Evolutionary conservation across 2,329 filamentous ascomycete species (phyloP), one percentile per base, ranked within the genome.

Genomic region (Fusarium sp.): DNA sequence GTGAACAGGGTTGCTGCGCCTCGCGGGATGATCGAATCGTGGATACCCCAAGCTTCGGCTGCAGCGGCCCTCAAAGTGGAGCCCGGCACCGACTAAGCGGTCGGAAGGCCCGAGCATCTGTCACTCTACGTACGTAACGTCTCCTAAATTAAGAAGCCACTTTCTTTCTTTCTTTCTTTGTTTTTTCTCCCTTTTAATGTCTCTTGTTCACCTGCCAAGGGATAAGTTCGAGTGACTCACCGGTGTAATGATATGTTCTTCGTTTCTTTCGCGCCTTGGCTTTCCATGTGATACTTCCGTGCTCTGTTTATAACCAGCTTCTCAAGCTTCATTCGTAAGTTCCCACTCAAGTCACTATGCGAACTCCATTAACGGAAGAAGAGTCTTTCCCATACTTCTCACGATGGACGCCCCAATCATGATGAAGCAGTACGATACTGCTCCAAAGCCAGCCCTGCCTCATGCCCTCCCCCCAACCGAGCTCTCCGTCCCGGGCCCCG

Each of bases 1-100:
- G 20, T 17, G 41, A 41, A 36, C 48, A 65, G 48, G 66, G 66
- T 65, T 70, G 45, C 66, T 70, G 66, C 66, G 58, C 66, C 66
- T 69, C 51, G 8, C 66, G 44, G 66, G 58, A 70, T 70, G 39
- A 36, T 58, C 38, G 26, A 47, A 63, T 36, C 47, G 55, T 63
- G 65, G 65, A 57, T 51, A 66, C 60, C 47, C 39, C 51, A 63
- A 63, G 24, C 35, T 54, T 53, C 66, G 60, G 66, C 28, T 70
- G 50, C 35, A 45, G 47, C 66, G 68, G 66, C 68, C 44, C 32
- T 17, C 28, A 36, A 3, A 42, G 66, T 70, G 68, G 67, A 42
- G 39, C 13, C 26, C 15, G 30, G 12, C 24, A 42, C 42, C 39
- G 14, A 35, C 44, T 35, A 39, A 44, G 28, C 24, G 38, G 15